Percentiles rank a stretch among this genome's conserved stretches.
Conservation (phyloP, 208 protist genomes). For the Trypanosoma avium region DNA sequence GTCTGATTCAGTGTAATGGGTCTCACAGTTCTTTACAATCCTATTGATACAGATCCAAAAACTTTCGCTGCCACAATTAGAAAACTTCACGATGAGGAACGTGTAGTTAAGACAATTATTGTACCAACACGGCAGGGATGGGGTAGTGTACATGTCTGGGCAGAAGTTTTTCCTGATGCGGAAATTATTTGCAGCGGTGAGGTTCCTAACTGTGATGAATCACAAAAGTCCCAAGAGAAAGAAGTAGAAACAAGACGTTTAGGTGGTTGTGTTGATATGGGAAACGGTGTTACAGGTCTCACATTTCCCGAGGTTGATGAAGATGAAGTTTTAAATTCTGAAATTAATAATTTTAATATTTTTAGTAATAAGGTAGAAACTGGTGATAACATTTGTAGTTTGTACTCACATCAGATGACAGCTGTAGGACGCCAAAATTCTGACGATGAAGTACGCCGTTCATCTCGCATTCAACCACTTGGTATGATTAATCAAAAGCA, state of each 20-base stretch:
- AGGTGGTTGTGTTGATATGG: conserved; percentile 62
- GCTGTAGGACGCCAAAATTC: background rate
- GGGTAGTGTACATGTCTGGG: conserved; percentile 68
- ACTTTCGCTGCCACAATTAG: conserved; percentile 53
- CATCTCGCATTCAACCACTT: conserved; percentile 15
- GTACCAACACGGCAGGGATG: conserved; percentile 70
- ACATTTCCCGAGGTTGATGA: conserved; percentile 72
- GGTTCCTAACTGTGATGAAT: background rate
- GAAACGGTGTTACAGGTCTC: conserved; percentile 60
- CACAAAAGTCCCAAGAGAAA: background rate
- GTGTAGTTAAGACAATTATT: conserved; percentile 73
- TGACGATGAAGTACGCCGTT: conserved; percentile 14
- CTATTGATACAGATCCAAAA: conserved; percentile 61
- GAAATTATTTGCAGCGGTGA: conserved; percentile 48
- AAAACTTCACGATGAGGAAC: conserved; percentile 61
- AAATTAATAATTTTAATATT: conserved; percentile 2
- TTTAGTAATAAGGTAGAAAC: background rate
- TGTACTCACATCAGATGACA: conserved; percentile 8
- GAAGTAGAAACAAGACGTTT: conserved; percentile 8
- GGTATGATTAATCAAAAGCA: conserved; percentile 12
- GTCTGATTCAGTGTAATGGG: conserved; percentile 38
- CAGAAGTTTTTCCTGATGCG: conserved; percentile 79
- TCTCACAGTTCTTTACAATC: conserved; percentile 85
- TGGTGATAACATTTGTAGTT: conserved; percentile 15
- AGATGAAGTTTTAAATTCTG: conserved; percentile 26